Conservation (phyloP, 164 flowering plant genomes). For the Piper longum region DNA sequence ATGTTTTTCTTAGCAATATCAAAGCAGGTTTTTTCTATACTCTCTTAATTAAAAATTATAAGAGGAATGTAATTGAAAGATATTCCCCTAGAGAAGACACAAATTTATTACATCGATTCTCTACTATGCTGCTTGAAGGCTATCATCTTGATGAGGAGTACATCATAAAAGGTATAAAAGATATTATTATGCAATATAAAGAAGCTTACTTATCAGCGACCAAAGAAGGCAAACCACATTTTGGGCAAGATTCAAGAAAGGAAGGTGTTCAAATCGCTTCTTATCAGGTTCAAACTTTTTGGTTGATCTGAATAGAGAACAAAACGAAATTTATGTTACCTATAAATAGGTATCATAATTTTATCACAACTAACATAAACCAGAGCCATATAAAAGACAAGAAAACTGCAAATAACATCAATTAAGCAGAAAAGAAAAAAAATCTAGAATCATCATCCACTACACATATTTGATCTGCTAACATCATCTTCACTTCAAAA, state of each 20-base stretch:
- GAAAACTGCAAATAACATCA: neutral
- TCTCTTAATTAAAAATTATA: no score
- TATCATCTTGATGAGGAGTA: neutral
- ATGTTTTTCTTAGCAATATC: no score
- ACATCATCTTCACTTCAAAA: no score
- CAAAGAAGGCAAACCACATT: slow-evolving; percentile 84
- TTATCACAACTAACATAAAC: no score
- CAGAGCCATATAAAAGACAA: neutral
- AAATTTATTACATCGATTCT: neutral
- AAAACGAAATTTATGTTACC: no score
- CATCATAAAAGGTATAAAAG: neutral
- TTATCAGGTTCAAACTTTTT: slow-evolving; percentile 79
- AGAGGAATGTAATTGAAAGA: no score
- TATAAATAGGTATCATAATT: no score
- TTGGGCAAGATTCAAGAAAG: slow-evolving; percentile 88
- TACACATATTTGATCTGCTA: no score
- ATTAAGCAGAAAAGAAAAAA: neutral
- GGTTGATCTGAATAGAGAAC: slow-evolving; percentile 52
- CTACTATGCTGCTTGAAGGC: no score
- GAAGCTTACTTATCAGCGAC: slow-evolving; percentile 82
- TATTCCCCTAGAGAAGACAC: neutral
- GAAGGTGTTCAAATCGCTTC: slow-evolving; percentile 84
- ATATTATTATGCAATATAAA: neutral
- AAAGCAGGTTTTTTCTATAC: no score
- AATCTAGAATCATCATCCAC: neutral